Evolutionary conservation across 495 filamentous ascomycete genomes (phyloP), one percentile per base, ranked within the genome.

Genomic region (Lophium mytilinum): DNA sequence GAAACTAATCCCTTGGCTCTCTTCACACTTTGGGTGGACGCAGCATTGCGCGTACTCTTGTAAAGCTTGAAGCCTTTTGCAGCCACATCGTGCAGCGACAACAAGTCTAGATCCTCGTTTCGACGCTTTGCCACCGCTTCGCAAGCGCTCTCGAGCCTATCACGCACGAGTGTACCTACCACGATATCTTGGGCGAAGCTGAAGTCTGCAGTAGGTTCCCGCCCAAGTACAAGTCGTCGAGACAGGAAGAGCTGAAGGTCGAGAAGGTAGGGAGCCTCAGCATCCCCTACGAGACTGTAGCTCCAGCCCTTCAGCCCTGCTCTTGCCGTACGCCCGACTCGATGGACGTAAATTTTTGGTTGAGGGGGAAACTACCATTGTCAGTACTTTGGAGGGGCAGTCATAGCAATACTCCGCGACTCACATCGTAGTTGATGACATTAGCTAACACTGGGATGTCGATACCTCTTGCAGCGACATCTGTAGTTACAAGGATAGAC

Each of bases 361-460:
- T 97, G 92, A 5, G 92, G 85, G 3, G 93, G 93, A 66, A 99
- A 97, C 24, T 30, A 30, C 24, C 6, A 30, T 30, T 6, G 24
- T 30, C 24, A 30, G 24, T 30, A 30, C 24, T 30, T 30, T 30
- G 24, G 24, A 30, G 24, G 24, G 24, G 24, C 24, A 30, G 24
- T 6, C 24, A 6, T 30, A 30, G 24, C 24, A 30, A 30, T 30
- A 30, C 24, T 30, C 24, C 24, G 6, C 24, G 24, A 30, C 24
- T 30, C 24, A 30, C 24, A 60, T 97, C 90, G 75, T 94, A 99
- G 75, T 99, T 97, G 74, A 99, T 93, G 50, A 97, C 93, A 67
- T 99, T 96, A 40, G 89, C 90, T 10, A 99, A 82, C 35, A 95
- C 77, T 0, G 93, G 93, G 59, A 97, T 95, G 83, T 99, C 93